Conservation (phyloP, 2,329 filamentous ascomycete genomes). For the Alternaria triticina region DNA sequence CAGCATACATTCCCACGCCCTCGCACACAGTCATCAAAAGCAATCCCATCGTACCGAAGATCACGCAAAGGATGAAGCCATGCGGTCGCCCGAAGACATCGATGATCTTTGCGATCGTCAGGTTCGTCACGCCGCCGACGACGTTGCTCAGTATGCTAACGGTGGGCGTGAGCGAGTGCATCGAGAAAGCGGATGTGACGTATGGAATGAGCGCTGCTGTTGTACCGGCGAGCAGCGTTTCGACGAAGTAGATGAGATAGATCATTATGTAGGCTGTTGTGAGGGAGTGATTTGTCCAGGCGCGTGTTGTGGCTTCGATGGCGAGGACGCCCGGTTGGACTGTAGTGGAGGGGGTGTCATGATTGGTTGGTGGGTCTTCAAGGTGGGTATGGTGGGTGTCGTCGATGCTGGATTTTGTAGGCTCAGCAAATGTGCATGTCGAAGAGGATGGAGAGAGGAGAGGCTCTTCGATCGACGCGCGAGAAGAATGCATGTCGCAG, state of each 20-base stretch:
- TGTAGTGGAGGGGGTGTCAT: neutral
- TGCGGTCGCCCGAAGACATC: slow-evolving; percentile 49
- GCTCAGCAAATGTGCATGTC: neutral
- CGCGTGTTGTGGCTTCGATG: slow-evolving; percentile 10
- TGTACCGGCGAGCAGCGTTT: slow-evolving; percentile 51
- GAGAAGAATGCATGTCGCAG: neutral
- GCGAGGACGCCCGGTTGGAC: slow-evolving; percentile 7
- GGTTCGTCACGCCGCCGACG: slow-evolving; percentile 43
- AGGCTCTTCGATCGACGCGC: neutral
- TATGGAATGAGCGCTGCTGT: slow-evolving; percentile 45
- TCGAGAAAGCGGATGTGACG: slow-evolving; percentile 47
- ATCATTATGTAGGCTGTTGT: slow-evolving; percentile 7
- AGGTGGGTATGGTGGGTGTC: neutral
- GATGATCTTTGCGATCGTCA: slow-evolving; percentile 48
- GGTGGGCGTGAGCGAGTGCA: slow-evolving; percentile 42
- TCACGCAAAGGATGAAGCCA: slow-evolving; percentile 37
- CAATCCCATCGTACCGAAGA: slow-evolving; percentile 44
- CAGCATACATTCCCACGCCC: slow-evolving; percentile 65
- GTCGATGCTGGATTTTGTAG: neutral
- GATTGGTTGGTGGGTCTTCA: neutral
- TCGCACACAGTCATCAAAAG: slow-evolving; percentile 71
- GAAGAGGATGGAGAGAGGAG: neutral
- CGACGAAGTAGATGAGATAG: slow-evolving; percentile 49
- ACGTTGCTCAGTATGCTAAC: slow-evolving; percentile 41
- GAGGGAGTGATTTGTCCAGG: slow-evolving; percentile 6